Conservation (phyloP, 306 rosid genomes). For the Quercus dentata region DNA sequence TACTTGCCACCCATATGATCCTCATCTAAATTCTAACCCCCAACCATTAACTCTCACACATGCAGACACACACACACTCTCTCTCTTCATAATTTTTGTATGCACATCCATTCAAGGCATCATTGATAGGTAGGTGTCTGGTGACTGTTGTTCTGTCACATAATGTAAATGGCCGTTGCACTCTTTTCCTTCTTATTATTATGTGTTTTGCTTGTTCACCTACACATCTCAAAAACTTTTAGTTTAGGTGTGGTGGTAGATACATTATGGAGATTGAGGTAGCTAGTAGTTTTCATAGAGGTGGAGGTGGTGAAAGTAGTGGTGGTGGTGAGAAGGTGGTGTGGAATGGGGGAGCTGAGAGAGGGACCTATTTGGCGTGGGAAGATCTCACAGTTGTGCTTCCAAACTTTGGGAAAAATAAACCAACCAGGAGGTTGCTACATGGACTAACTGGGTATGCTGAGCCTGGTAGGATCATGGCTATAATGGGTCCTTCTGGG, state of each 20-base stretch:
- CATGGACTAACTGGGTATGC: conserved; percentile 77
- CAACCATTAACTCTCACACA: conserved; percentile 17
- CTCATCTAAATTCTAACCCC: conserved; percentile 22
- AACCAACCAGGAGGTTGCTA: conserved; percentile 74
- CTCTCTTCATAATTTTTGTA: conserved; percentile 44
- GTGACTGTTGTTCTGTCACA: conserved; percentile 40
- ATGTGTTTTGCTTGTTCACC: not conserved
- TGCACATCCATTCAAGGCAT: conserved; percentile 15
- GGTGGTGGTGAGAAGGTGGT: not conserved
- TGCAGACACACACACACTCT: conserved; percentile 1
- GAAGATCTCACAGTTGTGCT: conserved; percentile 73
- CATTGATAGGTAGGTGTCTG: conserved; percentile 59
- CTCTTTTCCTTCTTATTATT: not conserved
- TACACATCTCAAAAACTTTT: not conserved
- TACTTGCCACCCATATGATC: conserved; percentile 38
- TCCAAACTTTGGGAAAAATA: conserved; percentile 58
- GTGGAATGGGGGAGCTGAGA: conserved; percentile 28
- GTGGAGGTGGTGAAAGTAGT: not conserved
- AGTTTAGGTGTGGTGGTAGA: not conserved
- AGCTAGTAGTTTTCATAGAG: conserved; percentile 9
- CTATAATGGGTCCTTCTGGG: conserved; percentile 95
- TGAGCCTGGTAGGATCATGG: conserved; percentile 85
- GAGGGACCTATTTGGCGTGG: conserved; percentile 84
- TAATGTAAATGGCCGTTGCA: not conserved
- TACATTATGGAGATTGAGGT: conserved; percentile 52